phyloP scores from a whole-genome alignment of 768 basidiomycete species.

The Boletus rubropictus region DNA sequence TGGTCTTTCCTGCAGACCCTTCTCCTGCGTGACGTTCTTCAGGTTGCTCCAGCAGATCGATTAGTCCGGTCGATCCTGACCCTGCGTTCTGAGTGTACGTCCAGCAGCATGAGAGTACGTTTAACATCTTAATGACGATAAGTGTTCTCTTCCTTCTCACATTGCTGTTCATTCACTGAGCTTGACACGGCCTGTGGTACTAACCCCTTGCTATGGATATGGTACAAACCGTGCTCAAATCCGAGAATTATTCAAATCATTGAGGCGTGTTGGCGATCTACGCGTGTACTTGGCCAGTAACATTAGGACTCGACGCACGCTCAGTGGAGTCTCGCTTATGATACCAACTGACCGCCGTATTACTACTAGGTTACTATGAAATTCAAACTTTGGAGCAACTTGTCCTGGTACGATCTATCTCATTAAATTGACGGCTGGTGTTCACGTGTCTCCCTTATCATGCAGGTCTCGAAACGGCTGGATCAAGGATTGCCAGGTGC shows the following conservation, averaged over 20 bases:
- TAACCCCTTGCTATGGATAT: conserved; percentile 21
- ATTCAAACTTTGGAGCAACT: conserved; percentile 34
- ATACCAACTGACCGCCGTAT: conserved; percentile 14
- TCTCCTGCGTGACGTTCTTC: conserved; percentile 31
- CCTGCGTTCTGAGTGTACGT: conserved; percentile 28
- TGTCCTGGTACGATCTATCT: conserved; percentile 25
- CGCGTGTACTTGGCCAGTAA: conserved; percentile 3
- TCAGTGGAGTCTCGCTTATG: conserved; percentile 9
- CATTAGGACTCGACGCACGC: conserved; percentile 26
- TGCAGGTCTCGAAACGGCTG: conserved; percentile 33
- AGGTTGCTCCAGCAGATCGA: conserved; percentile 22
- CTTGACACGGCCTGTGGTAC: conserved; percentile 31
- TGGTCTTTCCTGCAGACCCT: conserved; percentile 25
- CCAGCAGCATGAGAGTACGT: conserved; percentile 31
- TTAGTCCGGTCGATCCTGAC: conserved; percentile 27
- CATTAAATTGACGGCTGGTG: conserved; percentile 18
- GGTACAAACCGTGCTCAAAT: conserved; percentile 22
- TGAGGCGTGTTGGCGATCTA: conserved; percentile 23
- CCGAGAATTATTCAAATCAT: conserved; percentile 25
- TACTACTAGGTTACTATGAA: conserved; percentile 32
- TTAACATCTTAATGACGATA: conserved; percentile 10
- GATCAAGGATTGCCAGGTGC: conserved; percentile 28
- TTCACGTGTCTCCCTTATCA: conserved; percentile 16
- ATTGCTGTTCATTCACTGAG: conserved; percentile 14
- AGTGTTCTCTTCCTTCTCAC: conserved; percentile 2